Conservation (phyloP, 2,329 filamentous ascomycete genomes). For the Davidsoniella australis region DNA sequence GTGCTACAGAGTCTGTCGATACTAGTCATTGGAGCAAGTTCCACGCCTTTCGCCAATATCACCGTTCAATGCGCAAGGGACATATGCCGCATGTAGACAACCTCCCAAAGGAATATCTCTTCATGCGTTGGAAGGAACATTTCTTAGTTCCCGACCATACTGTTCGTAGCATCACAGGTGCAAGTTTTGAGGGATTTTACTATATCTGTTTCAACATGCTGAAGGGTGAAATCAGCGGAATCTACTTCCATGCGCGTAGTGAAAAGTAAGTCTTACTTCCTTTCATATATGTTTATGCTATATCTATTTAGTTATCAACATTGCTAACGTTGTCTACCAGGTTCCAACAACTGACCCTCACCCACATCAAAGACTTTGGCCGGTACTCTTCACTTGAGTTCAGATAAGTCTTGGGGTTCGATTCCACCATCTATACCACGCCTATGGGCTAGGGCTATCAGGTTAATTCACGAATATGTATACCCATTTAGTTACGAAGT, state of each 20-base stretch:
- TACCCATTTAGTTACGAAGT: no score
- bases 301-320: neutral
- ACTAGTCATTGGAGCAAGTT: conserved; percentile 89
- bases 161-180: conserved; percentile 77
- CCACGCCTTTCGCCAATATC: conserved; percentile 63
- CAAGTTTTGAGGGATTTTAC: conserved; percentile 96
- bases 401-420: conserved; percentile 17
- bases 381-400: conserved; percentile 83
- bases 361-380: conserved; percentile 70
- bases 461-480: no score
- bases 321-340: conserved; percentile 26
- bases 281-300: neutral
- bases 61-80: conserved; percentile 39
- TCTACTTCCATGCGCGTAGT: conserved; percentile 96
- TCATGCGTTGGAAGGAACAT: conserved; percentile 99
- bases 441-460: no score
- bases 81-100: conserved; percentile 47
- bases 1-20: conserved; percentile 79
- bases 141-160: conserved; percentile 92
- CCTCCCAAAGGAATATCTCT: conserved; percentile 71
- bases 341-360: conserved; percentile 83
- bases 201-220: conserved; percentile 98
- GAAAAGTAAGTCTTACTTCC: conserved; percentile 55
- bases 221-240: conserved; percentile 70
- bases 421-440: neutral